Evolutionary conservation across 1,284 basidiomycete genomes (phyloP).

Genomic region (Cutaneotrichosporon cutaneum): DNA sequence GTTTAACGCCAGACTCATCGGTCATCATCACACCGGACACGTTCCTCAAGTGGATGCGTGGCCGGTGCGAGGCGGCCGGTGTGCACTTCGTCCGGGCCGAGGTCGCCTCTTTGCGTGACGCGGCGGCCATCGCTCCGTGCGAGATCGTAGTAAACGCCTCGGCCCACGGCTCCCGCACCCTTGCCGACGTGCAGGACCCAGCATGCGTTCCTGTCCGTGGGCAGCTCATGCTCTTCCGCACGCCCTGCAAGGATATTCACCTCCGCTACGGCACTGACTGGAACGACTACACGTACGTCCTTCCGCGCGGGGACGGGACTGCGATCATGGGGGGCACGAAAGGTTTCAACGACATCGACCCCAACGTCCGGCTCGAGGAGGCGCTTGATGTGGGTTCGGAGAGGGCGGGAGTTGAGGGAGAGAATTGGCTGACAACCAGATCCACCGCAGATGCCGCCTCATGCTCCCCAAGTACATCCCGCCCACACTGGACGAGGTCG

Average conservation of each 20-base stretch:
- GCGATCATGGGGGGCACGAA: conserved; percentile 20
- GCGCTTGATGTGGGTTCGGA: neutral
- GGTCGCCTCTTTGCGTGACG: conserved; percentile 14
- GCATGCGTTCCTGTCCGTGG: conserved; percentile 8
- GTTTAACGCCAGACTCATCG: neutral
- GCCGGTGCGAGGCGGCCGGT: conserved; percentile 1
- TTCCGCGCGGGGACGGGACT: conserved; percentile 21
- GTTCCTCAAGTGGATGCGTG: conserved; percentile 16
- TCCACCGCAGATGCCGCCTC: conserved; percentile 16
- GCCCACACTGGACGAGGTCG: conserved; percentile 20
- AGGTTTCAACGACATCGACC: conserved; percentile 14
- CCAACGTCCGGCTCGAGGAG: neutral
- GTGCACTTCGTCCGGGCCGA: conserved; percentile 16
- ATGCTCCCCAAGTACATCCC: conserved; percentile 19
- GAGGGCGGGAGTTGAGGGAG: too few species aligned
- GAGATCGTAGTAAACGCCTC: conserved; percentile 12
- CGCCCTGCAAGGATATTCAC: conserved; percentile 11
- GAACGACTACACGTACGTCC: conserved; percentile 19
- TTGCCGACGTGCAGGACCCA: conserved; percentile 6
- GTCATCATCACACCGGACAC: conserved; percentile 12
- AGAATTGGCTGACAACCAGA: conserved; percentile 3
- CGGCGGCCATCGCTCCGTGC: conserved; percentile 8
- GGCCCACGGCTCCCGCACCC: conserved; percentile 6
- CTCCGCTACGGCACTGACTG: conserved; percentile 12
- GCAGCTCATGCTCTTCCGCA: conserved; percentile 17